These are phyloP conservation scores for Cinnamomum micranthum DNA, from an alignment of 164 flowering plant genomes.

Conservation along the genomic window DNA sequence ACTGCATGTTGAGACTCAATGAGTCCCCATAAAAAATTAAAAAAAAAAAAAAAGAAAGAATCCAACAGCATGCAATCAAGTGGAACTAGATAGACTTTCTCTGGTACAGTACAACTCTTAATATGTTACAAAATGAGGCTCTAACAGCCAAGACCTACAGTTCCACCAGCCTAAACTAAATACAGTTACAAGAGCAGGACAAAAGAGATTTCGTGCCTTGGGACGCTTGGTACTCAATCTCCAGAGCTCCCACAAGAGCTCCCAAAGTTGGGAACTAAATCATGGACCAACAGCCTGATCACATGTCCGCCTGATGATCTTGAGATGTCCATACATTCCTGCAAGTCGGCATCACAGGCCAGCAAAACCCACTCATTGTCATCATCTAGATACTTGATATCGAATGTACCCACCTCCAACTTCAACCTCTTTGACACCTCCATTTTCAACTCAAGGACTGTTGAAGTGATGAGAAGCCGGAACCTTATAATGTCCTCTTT, in stretches of 20 bases:
- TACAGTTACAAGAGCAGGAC: background rate
- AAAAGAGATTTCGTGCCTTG: background rate
- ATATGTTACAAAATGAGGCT: slow-evolving; percentile 20
- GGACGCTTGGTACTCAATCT: slow-evolving; percentile 17
- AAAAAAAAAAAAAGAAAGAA: too few species aligned
- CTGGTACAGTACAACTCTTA: slow-evolving; percentile 4
- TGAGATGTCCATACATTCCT: slow-evolving; percentile 71
- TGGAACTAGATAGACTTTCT: slow-evolving; percentile 5
- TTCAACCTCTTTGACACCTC: slow-evolving; percentile 87
- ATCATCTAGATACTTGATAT: slow-evolving; percentile 83
- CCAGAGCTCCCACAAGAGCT: slow-evolving; percentile 93
- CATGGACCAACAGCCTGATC: slow-evolving; percentile 62
- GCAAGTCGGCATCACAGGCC: slow-evolving; percentile 80
- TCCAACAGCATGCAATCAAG: background rate
- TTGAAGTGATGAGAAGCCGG: slow-evolving; percentile 42
- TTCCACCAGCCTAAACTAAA: slow-evolving; percentile 12
- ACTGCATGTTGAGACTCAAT: too few species aligned
- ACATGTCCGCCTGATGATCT: slow-evolving; percentile 53
- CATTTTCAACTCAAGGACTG: slow-evolving; percentile 57
- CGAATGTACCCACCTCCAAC: slow-evolving; percentile 73
- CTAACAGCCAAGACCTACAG: slow-evolving; percentile 25
- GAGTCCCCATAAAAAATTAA: too few species aligned
- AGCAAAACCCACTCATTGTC: slow-evolving; percentile 83
- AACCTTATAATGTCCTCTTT: slow-evolving; percentile 81
- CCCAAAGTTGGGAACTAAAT: slow-evolving; percentile 58